Evolutionary conservation across 768 basidiomycete species (phyloP), one percentile per base, ranked within the genome.

Genomic region (Lentinula edodes): DNA sequence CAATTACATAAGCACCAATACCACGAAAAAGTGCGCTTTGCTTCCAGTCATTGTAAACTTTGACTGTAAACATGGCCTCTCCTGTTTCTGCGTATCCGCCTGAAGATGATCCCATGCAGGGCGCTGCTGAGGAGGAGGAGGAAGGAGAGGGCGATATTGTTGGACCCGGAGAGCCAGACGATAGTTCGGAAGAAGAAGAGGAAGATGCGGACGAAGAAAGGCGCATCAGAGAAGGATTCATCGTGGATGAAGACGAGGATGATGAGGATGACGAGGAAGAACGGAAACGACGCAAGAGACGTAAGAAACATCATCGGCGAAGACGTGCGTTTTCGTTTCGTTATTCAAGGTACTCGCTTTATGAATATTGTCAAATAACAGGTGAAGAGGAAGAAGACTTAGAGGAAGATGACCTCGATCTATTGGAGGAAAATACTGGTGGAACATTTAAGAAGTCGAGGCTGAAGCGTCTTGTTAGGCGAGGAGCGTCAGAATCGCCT

Each of bases 351-450:
- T 46, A 52, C 39, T 48, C 39, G 5, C 46, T 59, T 52, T n/a
- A 61, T 60, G 36, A 61, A 57, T 28, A 28, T 45, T 63, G 38
- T 64, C 43, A 61, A 16, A 54, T 61, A 34, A 41, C 60, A 71
- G 66, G 65, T 72, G 78, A 77, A 67, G 78, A 81, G 64, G 83
- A 85, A 62, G 84, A 85, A 59, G 86, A 90, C 15, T 74, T 98
- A 54, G 95, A 97, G 65, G 97, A 98, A 38, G 97, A 98, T 67
- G 97, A 98, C 72, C 73, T 98, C 52, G 95, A 94, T 34, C 66
- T 84, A 80, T 87, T 78, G 80, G 97, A 80, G 66, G 96, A 96
- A 69, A 98, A 97, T 66, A 93, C 92, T 10, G 95, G 96, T 9
- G 80, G 84, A 3, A 81, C 86, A 2, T 89, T 90, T 73, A 84